Base-by-base conservation (phyloP, 805 yeast species). In the Schizosaccharomyces lindneri region DNA sequence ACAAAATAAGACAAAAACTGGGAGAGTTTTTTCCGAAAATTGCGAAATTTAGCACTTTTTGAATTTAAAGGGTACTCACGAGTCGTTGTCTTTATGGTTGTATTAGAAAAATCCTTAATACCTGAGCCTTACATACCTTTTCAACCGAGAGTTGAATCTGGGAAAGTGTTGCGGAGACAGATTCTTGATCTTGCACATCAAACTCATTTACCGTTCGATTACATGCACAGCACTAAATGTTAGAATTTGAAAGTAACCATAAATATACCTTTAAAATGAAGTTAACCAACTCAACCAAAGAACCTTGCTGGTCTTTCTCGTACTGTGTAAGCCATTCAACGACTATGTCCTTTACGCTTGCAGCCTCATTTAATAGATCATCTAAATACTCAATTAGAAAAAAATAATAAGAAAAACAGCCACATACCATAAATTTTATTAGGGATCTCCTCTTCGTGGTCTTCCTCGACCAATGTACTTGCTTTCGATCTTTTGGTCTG, bases 41-140 rank as follows among this genome's bases (percentile, higher is more conserved):
- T 74, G 65, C 73, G 75, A 65, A 69, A 72, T 55, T 72, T 73
- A 1, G 73, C 73, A 68, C 78, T 77, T 63, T 77, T 81, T 19
- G 84, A 75, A 17, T 74, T 64, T 62, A 87, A 75, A 7, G 89
- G 87, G 65, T 79, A 85, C 65, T 85, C 93, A 66, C 84, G 85
- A 89, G 15, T 74, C 73, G 62, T 77, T 74, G 48, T 59, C 63
- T 63, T 62, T 62, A n/a, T 29, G 79, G 61, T 15, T 48, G 71
- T 21, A 79, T 73, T 31, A 31, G 32, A 5, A 31, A 31, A 5
- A 31, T 31, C 5, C 21, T 64, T 85, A 88, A 71, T 69, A 87
- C 95, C 3, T 78, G 81, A 9, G 86, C 78, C 4, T 17, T 39
- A 24, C 36, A 9, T 51, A 51, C 57, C 13, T 29, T 21, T 29